Conservation (phyloP, 148 eudicot species). For the Salicornia ramosissima region DNA sequence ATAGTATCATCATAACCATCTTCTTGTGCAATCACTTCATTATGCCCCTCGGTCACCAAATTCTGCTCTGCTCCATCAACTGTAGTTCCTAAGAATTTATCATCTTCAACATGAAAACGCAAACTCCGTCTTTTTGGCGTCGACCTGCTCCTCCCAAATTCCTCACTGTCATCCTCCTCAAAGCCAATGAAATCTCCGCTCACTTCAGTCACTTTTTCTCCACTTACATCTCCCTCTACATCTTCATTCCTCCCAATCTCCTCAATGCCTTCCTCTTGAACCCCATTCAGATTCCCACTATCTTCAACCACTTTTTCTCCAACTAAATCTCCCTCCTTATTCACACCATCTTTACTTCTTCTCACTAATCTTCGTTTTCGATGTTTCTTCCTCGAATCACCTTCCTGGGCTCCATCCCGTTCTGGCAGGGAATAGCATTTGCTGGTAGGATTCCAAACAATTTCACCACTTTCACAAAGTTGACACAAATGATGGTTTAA, state of each 20-base stretch:
- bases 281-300: constrained; percentile 2
- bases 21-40: neutral
- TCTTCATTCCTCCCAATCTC: neutral
- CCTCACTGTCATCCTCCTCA: constrained; percentile 6
- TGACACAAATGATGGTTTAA: constrained; percentile 45
- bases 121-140: constrained; percentile 14
- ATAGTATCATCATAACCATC: neutral
- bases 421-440: neutral
- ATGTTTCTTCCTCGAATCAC: neutral
- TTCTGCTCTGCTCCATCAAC: constrained; percentile 11
- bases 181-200: too few species aligned
- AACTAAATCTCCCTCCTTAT: constrained; percentile 1
- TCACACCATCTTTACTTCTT: constrained; percentile 3
- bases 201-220: neutral
- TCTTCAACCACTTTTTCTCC: neutral
- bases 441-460: constrained; percentile 16
- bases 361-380: neutral
- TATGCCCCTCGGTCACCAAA: neutral
- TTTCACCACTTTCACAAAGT: constrained; percentile 43
- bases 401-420: neutral
- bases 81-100: neutral
- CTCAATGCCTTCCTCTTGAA: constrained; percentile 9
- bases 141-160: neutral
- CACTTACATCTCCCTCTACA: constrained; percentile 2
- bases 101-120: constrained; percentile 11